These are phyloP conservation scores for Trichoderma koningiopsis DNA, from an alignment of 2,329 filamentous ascomycete species.

Conservation along the genomic window DNA sequence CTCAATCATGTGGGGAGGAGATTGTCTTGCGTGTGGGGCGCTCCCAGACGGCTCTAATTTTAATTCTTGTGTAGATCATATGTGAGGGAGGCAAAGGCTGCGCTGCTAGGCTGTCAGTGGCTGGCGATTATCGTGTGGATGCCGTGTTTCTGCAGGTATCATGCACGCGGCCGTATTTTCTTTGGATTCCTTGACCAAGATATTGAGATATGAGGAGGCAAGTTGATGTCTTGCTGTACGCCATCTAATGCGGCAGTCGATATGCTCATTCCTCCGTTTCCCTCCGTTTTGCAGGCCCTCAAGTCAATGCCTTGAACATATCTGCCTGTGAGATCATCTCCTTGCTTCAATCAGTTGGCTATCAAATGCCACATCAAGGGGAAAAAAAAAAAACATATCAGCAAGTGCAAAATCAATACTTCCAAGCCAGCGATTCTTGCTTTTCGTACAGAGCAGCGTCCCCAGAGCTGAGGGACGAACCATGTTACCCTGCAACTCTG, in stretches of 20 bases:
- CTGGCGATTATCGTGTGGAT: not conserved
- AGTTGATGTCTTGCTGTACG: not conserved
- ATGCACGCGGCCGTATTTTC: not conserved
- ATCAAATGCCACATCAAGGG: not conserved
- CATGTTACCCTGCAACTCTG: slow-evolving; percentile 9
- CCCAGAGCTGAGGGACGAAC: not conserved
- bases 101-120: not conserved
- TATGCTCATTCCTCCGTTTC: not conserved
- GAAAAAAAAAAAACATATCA: not conserved
- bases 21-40: slow-evolving; percentile 19
- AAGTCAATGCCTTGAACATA: not conserved
- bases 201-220: not conserved
- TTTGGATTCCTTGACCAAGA: not conserved
- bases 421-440: not conserved
- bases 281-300: not conserved
- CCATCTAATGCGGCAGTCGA: not conserved
- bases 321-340: not conserved
- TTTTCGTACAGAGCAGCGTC: not conserved
- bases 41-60: slow-evolving; percentile 9
- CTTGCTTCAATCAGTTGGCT: not conserved
- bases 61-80: slow-evolving; percentile 8
- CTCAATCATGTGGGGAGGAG: not conserved
- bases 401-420: not conserved
- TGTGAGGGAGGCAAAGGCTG: not conserved
- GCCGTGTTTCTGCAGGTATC: slow-evolving; percentile 2